These are phyloP conservation scores for Phyllosticta paracitricarpa DNA, from an alignment of 2,329 filamentous ascomycete genomes.

Conservation along the genomic window DNA sequence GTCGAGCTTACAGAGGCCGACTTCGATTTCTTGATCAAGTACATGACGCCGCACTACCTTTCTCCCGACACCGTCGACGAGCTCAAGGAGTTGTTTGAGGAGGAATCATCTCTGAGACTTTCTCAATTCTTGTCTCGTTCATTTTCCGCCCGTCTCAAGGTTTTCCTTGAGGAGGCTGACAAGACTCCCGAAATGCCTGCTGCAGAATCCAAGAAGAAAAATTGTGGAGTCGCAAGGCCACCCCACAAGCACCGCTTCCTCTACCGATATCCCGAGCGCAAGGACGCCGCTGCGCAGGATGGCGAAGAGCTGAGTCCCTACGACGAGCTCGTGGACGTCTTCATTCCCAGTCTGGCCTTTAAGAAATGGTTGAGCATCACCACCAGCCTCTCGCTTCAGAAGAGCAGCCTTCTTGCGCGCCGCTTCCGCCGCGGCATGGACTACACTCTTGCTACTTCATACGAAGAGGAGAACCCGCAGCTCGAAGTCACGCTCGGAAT, in stretches of 20 bases:
- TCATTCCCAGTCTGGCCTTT: slow-evolving; percentile 80
- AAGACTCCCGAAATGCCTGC: slow-evolving; percentile 39
- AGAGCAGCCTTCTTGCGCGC: slow-evolving; percentile 68
- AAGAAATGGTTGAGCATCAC: slow-evolving; percentile 79
- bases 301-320: slow-evolving; percentile 42
- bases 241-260: slow-evolving; percentile 94
- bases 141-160: slow-evolving; percentile 62
- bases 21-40: slow-evolving; percentile 81
- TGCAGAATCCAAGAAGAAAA: slow-evolving; percentile 20
- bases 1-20: slow-evolving; percentile 63
- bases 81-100: slow-evolving; percentile 67
- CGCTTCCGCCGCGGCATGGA: slow-evolving; percentile 80
- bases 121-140: slow-evolving; percentile 67
- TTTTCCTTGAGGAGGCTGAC: slow-evolving; percentile 53
- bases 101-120: slow-evolving; percentile 75
- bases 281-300: slow-evolving; percentile 22
- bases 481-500: slow-evolving; percentile 81
- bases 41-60: slow-evolving; percentile 80
- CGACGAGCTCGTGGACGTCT: slow-evolving; percentile 66
- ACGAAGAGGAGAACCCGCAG: slow-evolving; percentile 60
- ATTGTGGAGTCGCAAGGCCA: slow-evolving; percentile 61
- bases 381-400: slow-evolving; percentile 64
- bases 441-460: slow-evolving; percentile 85
- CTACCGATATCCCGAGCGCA: slow-evolving; percentile 55
- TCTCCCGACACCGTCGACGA: slow-evolving; percentile 84